These are phyloP conservation scores for Acanthamoeba triangularis DNA, from an alignment of 208 protist genomes.

Conservation along the genomic window DNA sequence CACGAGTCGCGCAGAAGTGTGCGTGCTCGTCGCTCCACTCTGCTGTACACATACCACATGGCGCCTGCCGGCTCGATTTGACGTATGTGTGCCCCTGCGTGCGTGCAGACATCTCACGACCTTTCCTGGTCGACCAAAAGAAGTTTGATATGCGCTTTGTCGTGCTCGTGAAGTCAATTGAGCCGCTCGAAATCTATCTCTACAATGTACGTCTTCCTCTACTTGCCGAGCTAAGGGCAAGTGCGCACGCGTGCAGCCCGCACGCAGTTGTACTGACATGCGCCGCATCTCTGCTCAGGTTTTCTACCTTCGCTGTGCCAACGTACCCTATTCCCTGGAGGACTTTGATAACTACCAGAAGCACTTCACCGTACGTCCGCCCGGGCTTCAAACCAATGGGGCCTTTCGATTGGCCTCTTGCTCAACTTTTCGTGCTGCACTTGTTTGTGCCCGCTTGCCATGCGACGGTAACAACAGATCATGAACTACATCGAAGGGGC, in stretches of 20 bases:
- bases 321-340: slow-evolving; percentile 24
- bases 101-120: not conserved
- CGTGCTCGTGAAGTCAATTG: slow-evolving; percentile 78
- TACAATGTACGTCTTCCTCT: slow-evolving; percentile 72
- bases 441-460: not conserved
- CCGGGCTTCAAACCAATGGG: too few species aligned
- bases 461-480: not conserved
- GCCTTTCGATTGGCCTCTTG: not conserved
- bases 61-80: not conserved
- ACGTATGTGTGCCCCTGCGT: not conserved
- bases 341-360: slow-evolving; percentile 63
- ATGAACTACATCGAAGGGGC: slow-evolving; percentile 65
- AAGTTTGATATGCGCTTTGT: slow-evolving; percentile 83
- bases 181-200: slow-evolving; percentile 80
- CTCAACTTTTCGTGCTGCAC: too few species aligned
- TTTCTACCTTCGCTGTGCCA: slow-evolving; percentile 56
- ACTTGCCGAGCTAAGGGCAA: not conserved
- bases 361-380: slow-evolving; percentile 34
- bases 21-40: not conserved
- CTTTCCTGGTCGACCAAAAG: slow-evolving; percentile 26
- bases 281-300: not conserved
- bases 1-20: slow-evolving; percentile 41
- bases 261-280: too few species aligned
- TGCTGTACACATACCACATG: not conserved
- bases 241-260: not conserved